Evolutionary conservation across 2,329 filamentous ascomycete genomes (phyloP).

Genomic region (Dactylonectria estremocensis): DNA sequence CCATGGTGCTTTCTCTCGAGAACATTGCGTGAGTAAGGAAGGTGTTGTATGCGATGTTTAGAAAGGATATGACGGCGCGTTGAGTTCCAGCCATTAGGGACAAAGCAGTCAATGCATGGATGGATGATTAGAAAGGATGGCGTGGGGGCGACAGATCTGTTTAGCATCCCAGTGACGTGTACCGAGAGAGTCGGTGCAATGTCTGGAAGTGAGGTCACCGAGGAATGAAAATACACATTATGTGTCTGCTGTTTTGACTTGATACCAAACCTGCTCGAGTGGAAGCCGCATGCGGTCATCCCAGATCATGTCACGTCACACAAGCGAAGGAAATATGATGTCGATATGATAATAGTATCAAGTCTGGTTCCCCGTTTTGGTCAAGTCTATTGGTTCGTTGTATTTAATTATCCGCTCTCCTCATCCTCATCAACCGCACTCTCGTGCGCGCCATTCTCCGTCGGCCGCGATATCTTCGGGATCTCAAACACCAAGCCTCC

Average conservation of each 20-base stretch:
- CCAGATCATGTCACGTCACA: not conserved
- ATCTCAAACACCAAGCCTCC: slow-evolving; percentile 92
- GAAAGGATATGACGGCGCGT: not conserved
- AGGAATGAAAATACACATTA: slow-evolving; percentile 17
- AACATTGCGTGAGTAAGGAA: slow-evolving; percentile 4
- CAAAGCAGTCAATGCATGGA: slow-evolving; percentile 2
- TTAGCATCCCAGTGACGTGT: not conserved
- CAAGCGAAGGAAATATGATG: not conserved
- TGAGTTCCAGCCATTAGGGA: slow-evolving; percentile 14
- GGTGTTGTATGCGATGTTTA: slow-evolving; percentile 7
- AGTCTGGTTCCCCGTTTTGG: slow-evolving; percentile 24
- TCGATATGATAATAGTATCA: slow-evolving; percentile 15
- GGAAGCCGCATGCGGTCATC: not conserved
- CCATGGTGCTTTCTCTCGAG: slow-evolving; percentile 13
- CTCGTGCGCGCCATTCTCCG: slow-evolving; percentile 54
- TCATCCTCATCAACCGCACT: slow-evolving; percentile 41
- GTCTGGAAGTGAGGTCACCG: slow-evolving; percentile 12
- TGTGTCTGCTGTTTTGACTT: not conserved
- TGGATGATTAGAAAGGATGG: slow-evolving; percentile 11
- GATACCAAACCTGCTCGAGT: not conserved
- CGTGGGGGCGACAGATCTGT: not conserved
- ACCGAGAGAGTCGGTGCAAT: slow-evolving; percentile 5
- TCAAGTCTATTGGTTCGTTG: slow-evolving; percentile 44
- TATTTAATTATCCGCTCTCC: slow-evolving; percentile 45
- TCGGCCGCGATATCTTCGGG: slow-evolving; percentile 60